Base-by-base conservation (phyloP, 306 rosid species). In the Fragaria ananassa region DNA sequence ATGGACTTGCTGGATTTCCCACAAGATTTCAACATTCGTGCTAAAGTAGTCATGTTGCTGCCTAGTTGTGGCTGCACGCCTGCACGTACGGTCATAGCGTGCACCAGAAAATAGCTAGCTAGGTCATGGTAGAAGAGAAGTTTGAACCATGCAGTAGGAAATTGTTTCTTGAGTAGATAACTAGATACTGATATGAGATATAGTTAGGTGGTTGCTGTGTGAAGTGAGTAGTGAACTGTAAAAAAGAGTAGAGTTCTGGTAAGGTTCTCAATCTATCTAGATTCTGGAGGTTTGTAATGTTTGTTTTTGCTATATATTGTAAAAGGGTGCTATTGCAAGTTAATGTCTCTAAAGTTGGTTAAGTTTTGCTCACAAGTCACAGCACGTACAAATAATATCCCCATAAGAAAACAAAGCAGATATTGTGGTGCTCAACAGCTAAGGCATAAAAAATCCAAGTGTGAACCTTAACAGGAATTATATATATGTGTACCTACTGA, bases 401-500 rank as follows among this genome's bases (percentile, higher is more conserved):
- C 23, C 45, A 15, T 17, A 15, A 63, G 5, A n/a, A 41, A 65
- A 11, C 9, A 21, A 42, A 41, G 46, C 51, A 67, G n/a, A 68
- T 45, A 3, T 23, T 44, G n/a, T 68, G 72, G 56, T 68, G 56
- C 56, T 45, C 5, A 23, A 68, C 72, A 68, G 72, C 72, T 5
- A 67, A 39, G 27, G 15, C 17, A 54, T 39, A 15, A 72, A 18
- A 74, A 58, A 58, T 41, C 19, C 27, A 58, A 41, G 29, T 19
- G 23, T 42, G 77, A 42, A 25, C 46, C 69, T 35, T 64, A 9
- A 54, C 67, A 25, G 10, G 66, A 15, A 31, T 64, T 56, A 13
- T 73, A 73, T 73, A 73, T 12, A 12, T n/a, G 35, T 18, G 50
- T 35, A 35, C 76, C 65, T 54, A 54, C 65, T 56, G 25, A 21